These are phyloP conservation scores for Thalassiosira profunda DNA, from an alignment of 108 stramenopile species.

Conservation along the genomic window DNA sequence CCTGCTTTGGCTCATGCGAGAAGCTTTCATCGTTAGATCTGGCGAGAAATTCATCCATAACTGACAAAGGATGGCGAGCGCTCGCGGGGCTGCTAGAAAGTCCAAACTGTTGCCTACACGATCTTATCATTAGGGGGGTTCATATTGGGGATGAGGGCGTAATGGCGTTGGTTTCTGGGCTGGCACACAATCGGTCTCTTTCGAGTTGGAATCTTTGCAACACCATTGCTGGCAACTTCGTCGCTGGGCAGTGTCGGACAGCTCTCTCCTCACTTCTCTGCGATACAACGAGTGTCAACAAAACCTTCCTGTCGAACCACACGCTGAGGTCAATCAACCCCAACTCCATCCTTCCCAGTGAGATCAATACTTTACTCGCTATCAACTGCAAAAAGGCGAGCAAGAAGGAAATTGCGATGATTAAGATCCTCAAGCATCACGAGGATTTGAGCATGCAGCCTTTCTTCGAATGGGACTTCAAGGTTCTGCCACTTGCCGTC, in stretches of 20 bases:
- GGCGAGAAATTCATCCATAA: background rate
- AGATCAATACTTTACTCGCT: no score
- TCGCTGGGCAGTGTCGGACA: background rate
- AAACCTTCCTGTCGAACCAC: background rate
- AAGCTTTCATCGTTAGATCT: background rate
- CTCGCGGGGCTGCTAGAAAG: background rate
- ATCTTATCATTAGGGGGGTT: background rate
- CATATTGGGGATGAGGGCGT: background rate
- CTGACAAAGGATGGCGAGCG: background rate
- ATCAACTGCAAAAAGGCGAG: no score
- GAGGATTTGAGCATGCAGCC: background rate
- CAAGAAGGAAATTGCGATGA: no score
- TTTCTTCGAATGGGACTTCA: constrained; percentile 1
- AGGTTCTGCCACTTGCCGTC: background rate
- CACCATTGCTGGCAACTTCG: background rate
- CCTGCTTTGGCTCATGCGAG: background rate
- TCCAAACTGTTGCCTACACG: background rate
- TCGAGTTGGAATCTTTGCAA: background rate
- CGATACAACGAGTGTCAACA: constrained; percentile 3
- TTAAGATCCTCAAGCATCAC: background rate
- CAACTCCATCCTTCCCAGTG: no score
- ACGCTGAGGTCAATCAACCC: no score
- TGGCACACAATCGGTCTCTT: background rate
- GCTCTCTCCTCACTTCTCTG: background rate
- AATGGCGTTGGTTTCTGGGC: background rate